phyloP scores from a whole-genome alignment of 371 early-diverging fungal species.

The Actinomortierella wolfii region DNA sequence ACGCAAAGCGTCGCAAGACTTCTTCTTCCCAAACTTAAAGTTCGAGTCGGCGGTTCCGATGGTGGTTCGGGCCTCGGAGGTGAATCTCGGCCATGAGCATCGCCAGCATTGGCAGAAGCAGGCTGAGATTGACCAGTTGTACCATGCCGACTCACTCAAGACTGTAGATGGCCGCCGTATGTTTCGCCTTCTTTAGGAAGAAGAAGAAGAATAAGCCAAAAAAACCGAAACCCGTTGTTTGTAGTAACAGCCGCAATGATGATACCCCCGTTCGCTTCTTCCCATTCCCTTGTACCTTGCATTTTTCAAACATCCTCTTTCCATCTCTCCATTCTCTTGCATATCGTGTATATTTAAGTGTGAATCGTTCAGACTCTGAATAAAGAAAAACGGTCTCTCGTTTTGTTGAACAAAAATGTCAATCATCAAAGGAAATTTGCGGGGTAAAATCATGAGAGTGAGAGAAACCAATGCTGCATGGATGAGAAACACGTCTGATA shows the following conservation, averaged over 20 bases:
- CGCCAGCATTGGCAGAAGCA: no score
- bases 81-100: slow-evolving; percentile 5
- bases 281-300: neutral
- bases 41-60: slow-evolving; percentile 24
- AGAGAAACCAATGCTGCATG: no score
- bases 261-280: no score
- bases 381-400: slow-evolving; percentile 4
- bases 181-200: slow-evolving; percentile 29
- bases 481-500: no score
- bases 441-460: no score
- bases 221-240: neutral
- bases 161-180: slow-evolving; percentile 37
- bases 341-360: no score
- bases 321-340: neutral
- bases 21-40: slow-evolving; percentile 32
- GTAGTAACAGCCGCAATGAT: no score
- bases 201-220: neutral
- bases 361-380: neutral
- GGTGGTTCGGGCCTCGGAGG: slow-evolving; percentile 15
- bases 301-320: neutral
- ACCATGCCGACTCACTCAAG: slow-evolving; percentile 30
- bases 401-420: neutral
- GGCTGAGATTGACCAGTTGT: slow-evolving; percentile 25
- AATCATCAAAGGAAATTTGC: no score
- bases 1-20: slow-evolving; percentile 6